These are phyloP conservation scores for Cymodocea nodosa DNA, from an alignment of 116 monocot genomes.

Conservation along the genomic window DNA sequence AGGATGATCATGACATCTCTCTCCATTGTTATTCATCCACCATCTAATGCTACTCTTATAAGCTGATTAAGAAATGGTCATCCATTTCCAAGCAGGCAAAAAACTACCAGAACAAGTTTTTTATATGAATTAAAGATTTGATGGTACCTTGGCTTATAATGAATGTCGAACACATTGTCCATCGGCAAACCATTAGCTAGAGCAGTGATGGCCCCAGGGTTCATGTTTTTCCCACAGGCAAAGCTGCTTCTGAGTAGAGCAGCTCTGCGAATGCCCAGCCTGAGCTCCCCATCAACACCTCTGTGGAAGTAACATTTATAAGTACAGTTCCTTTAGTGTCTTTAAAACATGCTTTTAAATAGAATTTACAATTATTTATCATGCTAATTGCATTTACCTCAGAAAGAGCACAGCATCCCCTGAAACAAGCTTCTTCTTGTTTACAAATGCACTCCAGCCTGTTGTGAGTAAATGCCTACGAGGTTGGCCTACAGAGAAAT, in stretches of 20 bases:
- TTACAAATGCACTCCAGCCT: slow-evolving; percentile 80
- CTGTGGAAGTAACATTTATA: slow-evolving; percentile 15
- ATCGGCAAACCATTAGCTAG: slow-evolving; percentile 38
- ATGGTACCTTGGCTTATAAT: slow-evolving; percentile 81
- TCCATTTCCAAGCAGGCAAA: too few species aligned
- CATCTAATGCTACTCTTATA: too few species aligned
- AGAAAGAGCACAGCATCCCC: slow-evolving; percentile 81
- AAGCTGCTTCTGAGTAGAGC: slow-evolving; percentile 29
- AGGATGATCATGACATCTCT: too few species aligned
- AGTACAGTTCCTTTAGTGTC: not conserved
- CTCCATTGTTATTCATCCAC: too few species aligned
- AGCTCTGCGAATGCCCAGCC: slow-evolving; percentile 74
- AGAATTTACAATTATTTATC: not conserved
- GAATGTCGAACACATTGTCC: slow-evolving; percentile 44
- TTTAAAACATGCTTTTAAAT: too few species aligned
- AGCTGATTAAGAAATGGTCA: too few species aligned
- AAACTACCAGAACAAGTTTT: too few species aligned
- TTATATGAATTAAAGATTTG: too few species aligned
- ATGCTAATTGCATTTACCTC: slow-evolving; percentile 17
- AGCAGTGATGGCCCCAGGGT: slow-evolving; percentile 19
- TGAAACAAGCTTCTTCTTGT: slow-evolving; percentile 73
- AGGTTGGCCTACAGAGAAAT: slow-evolving; percentile 45
- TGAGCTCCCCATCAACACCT: slow-evolving; percentile 73
- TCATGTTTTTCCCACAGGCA: slow-evolving; percentile 13
- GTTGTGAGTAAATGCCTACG: slow-evolving; percentile 75